These are phyloP conservation scores for Epichloe glyceriae DNA, from an alignment of 2,329 filamentous ascomycete species.

Conservation along the genomic window DNA sequence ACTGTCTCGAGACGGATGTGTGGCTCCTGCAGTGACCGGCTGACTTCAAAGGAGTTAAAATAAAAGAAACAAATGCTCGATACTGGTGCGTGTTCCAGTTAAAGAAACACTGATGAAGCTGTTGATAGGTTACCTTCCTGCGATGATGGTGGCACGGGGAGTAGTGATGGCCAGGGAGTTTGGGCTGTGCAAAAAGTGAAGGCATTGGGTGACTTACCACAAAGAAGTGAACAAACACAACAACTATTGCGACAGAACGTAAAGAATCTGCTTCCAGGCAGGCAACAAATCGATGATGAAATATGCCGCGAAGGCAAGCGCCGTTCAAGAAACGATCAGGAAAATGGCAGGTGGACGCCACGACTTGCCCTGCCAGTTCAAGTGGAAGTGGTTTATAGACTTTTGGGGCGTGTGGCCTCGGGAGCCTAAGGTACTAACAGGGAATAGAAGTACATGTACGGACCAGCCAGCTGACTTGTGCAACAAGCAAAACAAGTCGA, in stretches of 20 bases:
- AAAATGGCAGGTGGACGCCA: not conserved
- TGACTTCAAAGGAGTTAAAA: slow-evolving; percentile 62
- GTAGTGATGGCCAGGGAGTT: not conserved
- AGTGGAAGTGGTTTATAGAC: not conserved
- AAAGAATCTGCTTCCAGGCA: slow-evolving; percentile 27
- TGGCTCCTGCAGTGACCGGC: slow-evolving; percentile 69
- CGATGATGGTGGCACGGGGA: not conserved
- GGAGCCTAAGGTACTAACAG: not conserved
- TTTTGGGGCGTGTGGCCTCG: not conserved
- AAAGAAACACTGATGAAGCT: slow-evolving; percentile 8
- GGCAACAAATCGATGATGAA: slow-evolving; percentile 11
- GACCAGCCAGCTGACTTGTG: not conserved
- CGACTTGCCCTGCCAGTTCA: not conserved
- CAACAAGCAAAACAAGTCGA: too few species aligned
- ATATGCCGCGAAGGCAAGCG: slow-evolving; percentile 1
- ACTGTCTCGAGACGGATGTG: slow-evolving; percentile 17
- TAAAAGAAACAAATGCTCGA: slow-evolving; percentile 3
- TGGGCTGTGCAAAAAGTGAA: not conserved
- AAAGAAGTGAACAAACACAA: slow-evolving; percentile 8
- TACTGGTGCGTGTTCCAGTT: slow-evolving; percentile 18
- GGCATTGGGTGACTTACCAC: slow-evolving; percentile 11
- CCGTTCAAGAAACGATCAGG: not conserved
- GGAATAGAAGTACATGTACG: not conserved
- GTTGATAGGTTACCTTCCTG: not conserved
- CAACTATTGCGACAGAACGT: slow-evolving; percentile 15